phyloP scores from a whole-genome alignment of 805 yeast species.

The Teunomyces aglyptinius region DNA sequence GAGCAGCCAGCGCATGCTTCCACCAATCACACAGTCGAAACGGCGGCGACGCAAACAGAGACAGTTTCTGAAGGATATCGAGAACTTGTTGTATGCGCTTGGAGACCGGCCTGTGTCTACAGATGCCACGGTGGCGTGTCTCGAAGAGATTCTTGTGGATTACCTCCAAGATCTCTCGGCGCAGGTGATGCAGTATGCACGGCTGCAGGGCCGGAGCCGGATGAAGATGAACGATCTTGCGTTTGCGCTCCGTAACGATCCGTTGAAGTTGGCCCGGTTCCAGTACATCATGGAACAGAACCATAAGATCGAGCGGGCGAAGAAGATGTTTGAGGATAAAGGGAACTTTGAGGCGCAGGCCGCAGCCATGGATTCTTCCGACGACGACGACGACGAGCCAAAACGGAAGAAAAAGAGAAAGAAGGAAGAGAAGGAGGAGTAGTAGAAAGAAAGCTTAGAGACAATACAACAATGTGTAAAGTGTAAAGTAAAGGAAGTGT shows the following conservation, averaged over 20 bases:
- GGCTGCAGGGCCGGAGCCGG: slow-evolving; percentile 37
- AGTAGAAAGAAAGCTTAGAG: no score
- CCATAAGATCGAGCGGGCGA: slow-evolving; percentile 36
- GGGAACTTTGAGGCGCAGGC: slow-evolving; percentile 9
- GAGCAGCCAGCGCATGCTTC: slow-evolving; percentile 3
- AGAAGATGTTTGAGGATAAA: slow-evolving; percentile 38
- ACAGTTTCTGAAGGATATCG: slow-evolving; percentile 41
- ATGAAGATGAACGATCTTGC: slow-evolving; percentile 44
- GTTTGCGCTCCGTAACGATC: slow-evolving; percentile 40
- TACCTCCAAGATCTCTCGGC: slow-evolving; percentile 35
- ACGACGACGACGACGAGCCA: slow-evolving; percentile 8
- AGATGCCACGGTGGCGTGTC: slow-evolving; percentile 36
- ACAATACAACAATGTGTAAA: no score
- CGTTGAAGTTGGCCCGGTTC: slow-evolving; percentile 39
- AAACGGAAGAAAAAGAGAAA: slow-evolving; percentile 21
- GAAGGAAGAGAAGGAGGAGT: slow-evolving; percentile 5
- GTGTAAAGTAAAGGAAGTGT: no score
- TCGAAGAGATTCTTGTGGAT: slow-evolving; percentile 40
- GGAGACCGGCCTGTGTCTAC: slow-evolving; percentile 43
- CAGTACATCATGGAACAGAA: slow-evolving; percentile 40
- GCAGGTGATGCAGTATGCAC: slow-evolving; percentile 31
- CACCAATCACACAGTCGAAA: slow-evolving; percentile 9
- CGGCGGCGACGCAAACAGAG: slow-evolving; percentile 32
- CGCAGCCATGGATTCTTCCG: slow-evolving; percentile 13
- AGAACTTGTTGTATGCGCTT: slow-evolving; percentile 37